Evolutionary conservation across 306 rosid species (phyloP).

Genomic region (Malus orientalis): DNA sequence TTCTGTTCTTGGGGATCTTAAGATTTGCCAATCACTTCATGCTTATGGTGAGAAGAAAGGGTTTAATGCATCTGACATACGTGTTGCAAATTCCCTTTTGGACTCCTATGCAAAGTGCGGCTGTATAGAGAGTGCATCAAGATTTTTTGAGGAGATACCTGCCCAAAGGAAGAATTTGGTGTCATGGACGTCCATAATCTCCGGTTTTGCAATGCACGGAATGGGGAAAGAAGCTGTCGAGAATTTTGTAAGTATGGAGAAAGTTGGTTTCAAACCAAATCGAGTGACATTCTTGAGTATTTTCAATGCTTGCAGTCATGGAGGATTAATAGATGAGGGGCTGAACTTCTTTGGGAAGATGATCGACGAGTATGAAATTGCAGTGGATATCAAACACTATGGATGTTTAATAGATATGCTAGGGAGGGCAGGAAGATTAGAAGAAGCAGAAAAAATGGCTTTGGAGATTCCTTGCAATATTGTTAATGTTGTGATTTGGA

Average conservation of each 20-base stretch:
- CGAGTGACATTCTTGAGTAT: slow-evolving; percentile 44
- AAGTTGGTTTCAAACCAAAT: slow-evolving; percentile 49
- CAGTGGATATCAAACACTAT: slow-evolving; percentile 54
- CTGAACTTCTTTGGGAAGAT: slow-evolving; percentile 48
- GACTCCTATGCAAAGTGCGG: slow-evolving; percentile 51
- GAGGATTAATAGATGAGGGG: slow-evolving; percentile 72
- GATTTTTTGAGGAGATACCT: slow-evolving; percentile 38
- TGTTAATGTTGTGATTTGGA: slow-evolving; percentile 59
- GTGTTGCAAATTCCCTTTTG: background rate
- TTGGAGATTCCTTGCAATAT: slow-evolving; percentile 47
- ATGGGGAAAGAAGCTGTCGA: slow-evolving; percentile 52
- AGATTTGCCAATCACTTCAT: slow-evolving; percentile 48
- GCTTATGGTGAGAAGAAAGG: slow-evolving; percentile 58
- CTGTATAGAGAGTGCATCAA: slow-evolving; percentile 45
- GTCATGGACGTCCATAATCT: slow-evolving; percentile 61
- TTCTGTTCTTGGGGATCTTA: slow-evolving; percentile 51
- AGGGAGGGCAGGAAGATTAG: slow-evolving; percentile 64
- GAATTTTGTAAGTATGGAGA: slow-evolving; percentile 45
- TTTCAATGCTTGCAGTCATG: slow-evolving; percentile 70
- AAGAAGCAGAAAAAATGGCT: slow-evolving; percentile 64
- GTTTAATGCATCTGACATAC: slow-evolving; percentile 37
- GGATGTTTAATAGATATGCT: slow-evolving; percentile 70
- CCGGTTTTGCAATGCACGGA: slow-evolving; percentile 64
- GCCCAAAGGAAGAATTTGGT: slow-evolving; percentile 42
- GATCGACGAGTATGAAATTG: slow-evolving; percentile 13